phyloP scores from a whole-genome alignment of 345 rosid genomes.

The Arabidopsis arenosa region DNA sequence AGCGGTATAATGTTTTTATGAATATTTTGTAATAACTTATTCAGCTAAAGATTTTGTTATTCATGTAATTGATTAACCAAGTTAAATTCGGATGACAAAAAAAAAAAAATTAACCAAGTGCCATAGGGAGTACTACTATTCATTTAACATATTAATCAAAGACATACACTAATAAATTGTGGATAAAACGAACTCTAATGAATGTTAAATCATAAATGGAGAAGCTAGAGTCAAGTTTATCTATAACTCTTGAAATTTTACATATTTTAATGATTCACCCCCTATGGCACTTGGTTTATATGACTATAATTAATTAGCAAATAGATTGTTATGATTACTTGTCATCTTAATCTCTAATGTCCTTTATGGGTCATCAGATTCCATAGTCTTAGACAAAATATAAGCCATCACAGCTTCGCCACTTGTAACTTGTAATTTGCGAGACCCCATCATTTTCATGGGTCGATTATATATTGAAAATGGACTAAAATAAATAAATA shows the following conservation, averaged over 20 bases:
- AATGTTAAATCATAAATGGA: neutral
- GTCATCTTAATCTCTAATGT: slow-evolving; percentile 27
- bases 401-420: slow-evolving; percentile 26
- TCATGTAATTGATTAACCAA: too few species aligned
- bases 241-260: neutral
- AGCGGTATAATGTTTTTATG: neutral
- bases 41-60: neutral
- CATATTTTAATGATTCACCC: neutral
- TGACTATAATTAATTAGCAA: neutral
- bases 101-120: too few species aligned
- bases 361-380: slow-evolving; percentile 18
- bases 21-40: neutral
- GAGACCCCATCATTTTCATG: slow-evolving; percentile 26
- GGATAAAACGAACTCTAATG: neutral
- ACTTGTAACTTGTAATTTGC: slow-evolving; percentile 36
- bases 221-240: neutral
- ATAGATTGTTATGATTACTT: slow-evolving; percentile 12
- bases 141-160: neutral
- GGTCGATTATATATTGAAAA: slow-evolving; percentile 2
- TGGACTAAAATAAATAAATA: neutral
- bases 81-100: too few species aligned
- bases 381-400: neutral
- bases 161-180: neutral
- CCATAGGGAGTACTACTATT: neutral
- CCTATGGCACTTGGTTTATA: neutral